phyloP scores from a whole-genome alignment of 495 filamentous ascomycete genomes.

The Rostrohypoxylon terebratum region DNA sequence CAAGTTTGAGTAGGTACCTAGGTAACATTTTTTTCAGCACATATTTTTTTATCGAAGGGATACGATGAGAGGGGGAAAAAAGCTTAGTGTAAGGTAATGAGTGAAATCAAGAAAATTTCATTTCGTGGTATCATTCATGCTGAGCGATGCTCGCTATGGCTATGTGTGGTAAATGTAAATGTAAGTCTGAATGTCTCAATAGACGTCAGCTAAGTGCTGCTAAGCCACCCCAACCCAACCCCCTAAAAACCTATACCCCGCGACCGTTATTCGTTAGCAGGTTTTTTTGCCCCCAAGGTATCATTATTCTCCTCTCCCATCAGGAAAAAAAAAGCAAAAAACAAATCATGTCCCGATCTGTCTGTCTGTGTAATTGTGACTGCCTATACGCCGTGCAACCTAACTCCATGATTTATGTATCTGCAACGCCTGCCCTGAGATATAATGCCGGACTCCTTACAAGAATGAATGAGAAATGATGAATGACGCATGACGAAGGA shows the following conservation, averaged over 20 bases:
- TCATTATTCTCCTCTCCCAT: constrained; percentile 22
- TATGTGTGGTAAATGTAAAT: not conserved
- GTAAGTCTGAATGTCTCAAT: too few relatives aligned
- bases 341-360: constrained; percentile 26
- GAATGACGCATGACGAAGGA: not conserved
- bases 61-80: constrained; percentile 5
- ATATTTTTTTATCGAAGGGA: constrained; percentile 7
- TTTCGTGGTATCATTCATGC: constrained; percentile 44
- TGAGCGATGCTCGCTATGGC: constrained; percentile 28
- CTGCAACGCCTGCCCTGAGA: constrained; percentile 21
- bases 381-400: constrained; percentile 26
- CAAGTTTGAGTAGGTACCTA: too few relatives aligned
- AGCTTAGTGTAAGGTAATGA: constrained; percentile 4
- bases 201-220: constrained; percentile 28
- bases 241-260: constrained; percentile 10
- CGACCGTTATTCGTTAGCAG: constrained; percentile 38
- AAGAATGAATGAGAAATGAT: constrained; percentile 25
- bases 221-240: constrained; percentile 1
- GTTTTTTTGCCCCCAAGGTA: constrained; percentile 38
- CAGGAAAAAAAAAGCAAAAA: constrained; percentile 19
- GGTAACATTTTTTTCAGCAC: constrained; percentile 6
- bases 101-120: constrained; percentile 23
- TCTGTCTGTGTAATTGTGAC: constrained; percentile 10
- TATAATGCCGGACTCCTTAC: constrained; percentile 4
- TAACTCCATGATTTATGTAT: constrained; percentile 28